These are phyloP conservation scores for Scedosporium boydii DNA, from an alignment of 2,329 filamentous ascomycete species.

Conservation along the genomic window DNA sequence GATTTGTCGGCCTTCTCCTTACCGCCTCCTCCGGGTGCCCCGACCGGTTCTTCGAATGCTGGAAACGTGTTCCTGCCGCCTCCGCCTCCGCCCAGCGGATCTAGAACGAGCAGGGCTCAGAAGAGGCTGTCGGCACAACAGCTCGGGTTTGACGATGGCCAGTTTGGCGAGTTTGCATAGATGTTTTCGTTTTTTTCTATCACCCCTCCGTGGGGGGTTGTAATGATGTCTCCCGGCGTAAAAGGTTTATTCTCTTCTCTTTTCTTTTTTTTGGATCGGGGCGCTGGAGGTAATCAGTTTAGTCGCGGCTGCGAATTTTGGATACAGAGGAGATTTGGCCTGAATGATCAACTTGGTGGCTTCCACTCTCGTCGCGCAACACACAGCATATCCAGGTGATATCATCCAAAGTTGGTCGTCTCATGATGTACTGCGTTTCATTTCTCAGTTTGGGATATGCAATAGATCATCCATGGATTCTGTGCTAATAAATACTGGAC, in stretches of 20 bases:
- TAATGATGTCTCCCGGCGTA: no score
- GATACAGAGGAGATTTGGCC: no score
- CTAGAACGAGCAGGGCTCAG: conserved; percentile 43
- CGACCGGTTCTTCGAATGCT: conserved; percentile 15
- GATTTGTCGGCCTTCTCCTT: conserved; percentile 56
- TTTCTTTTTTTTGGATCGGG: not conserved
- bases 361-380: not conserved
- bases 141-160: conserved; percentile 76
- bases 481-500: not conserved
- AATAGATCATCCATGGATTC: not conserved
- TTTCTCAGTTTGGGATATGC: not conserved
- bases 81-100: conserved; percentile 54
- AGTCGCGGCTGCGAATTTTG: no score
- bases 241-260: no score
- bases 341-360: not conserved
- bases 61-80: conserved; percentile 48
- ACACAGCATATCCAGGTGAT: not conserved
- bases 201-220: not conserved
- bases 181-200: not conserved
- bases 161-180: conserved; percentile 73
- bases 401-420: not conserved
- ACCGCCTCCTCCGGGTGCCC: conserved; percentile 53
- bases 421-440: not conserved
- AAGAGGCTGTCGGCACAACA: conserved; percentile 46
- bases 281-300: not conserved